These are phyloP conservation scores for Garcia nutans DNA, from an alignment of 345 rosid genomes.

Conservation along the genomic window DNA sequence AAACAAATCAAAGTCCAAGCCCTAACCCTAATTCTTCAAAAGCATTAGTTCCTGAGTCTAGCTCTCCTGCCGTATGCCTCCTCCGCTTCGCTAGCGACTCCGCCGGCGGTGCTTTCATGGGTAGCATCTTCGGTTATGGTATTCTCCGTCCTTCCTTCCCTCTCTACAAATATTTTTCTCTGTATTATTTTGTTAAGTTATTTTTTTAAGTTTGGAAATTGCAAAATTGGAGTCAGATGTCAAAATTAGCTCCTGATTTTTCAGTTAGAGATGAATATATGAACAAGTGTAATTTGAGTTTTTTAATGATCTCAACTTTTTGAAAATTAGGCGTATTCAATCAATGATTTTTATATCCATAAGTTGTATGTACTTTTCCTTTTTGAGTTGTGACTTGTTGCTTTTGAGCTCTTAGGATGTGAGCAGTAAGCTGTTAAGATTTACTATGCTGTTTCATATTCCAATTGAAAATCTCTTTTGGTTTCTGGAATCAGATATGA, in stretches of 20 bases:
- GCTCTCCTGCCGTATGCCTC: conserved; percentile 65
- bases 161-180: neutral
- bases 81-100: conserved; percentile 70
- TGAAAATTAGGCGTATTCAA: no score
- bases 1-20: conserved; percentile 11
- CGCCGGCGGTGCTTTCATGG: conserved; percentile 85
- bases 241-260: no score
- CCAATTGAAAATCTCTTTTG: neutral
- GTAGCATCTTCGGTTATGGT: conserved; percentile 89
- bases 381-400: neutral
- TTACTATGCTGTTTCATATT: no score
- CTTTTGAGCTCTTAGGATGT: neutral
- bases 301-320: no score
- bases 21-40: conserved; percentile 29
- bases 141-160: neutral
- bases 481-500: neutral
- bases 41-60: conserved; percentile 41
- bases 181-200: no score
- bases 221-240: no score
- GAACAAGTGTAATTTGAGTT: no score
- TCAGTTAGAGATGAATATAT: no score
- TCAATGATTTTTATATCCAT: no score
- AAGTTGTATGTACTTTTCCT: neutral
- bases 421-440: neutral
- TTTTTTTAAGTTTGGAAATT: no score